Evolutionary conservation across 768 basidiomycete genomes (phyloP).

Genomic region (Phanerochaete sordida): DNA sequence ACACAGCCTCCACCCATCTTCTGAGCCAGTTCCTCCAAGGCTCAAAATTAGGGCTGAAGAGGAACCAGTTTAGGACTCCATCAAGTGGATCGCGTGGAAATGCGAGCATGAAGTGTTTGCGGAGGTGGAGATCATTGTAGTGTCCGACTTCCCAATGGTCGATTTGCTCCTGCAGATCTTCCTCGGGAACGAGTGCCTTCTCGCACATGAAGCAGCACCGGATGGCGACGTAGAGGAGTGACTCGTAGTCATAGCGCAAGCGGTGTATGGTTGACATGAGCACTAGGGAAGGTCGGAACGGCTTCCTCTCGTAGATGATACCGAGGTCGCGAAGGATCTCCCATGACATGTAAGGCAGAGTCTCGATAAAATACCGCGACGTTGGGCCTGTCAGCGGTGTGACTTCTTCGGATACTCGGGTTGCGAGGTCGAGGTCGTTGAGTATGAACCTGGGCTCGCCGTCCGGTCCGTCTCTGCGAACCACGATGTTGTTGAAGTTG

Average conservation of each 20-base stretch:
- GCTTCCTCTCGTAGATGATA: background rate
- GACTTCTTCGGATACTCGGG: background rate
- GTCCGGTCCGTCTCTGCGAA: background rate
- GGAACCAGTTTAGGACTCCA: too few species aligned
- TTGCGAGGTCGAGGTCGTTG: conserved; percentile 7
- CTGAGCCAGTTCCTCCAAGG: too few species aligned
- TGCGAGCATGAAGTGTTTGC: too few species aligned
- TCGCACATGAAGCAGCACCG: background rate
- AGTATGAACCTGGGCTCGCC: background rate
- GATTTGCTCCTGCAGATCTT: too few species aligned
- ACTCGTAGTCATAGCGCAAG: background rate
- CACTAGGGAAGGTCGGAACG: too few species aligned
- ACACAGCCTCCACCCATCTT: too few species aligned
- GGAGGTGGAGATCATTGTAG: too few species aligned
- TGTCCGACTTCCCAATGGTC: too few species aligned
- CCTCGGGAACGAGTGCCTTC: too few species aligned
- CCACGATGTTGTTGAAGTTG: conserved; percentile 7
- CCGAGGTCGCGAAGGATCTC: background rate
- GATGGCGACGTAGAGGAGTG: background rate
- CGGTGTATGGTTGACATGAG: too few species aligned
- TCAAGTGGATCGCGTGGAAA: too few species aligned
- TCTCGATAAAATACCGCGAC: conserved; percentile 2
- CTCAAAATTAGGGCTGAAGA: too few species aligned
- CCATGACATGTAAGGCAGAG: background rate
- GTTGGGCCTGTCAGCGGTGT: background rate